phyloP scores from a whole-genome alignment of 306 rosid species.

The Vigna angularis region DNA sequence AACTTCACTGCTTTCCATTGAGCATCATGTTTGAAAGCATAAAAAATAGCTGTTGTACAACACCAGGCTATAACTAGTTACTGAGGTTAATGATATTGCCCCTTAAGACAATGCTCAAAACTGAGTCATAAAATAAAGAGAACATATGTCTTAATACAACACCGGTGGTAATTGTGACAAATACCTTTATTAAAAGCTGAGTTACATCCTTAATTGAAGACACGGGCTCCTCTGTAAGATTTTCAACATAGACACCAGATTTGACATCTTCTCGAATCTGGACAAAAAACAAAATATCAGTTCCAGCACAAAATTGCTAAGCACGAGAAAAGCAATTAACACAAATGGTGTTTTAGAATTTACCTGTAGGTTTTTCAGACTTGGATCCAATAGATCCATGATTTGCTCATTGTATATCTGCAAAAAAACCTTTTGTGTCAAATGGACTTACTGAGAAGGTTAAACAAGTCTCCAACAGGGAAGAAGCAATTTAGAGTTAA shows the following conservation, averaged over 20 bases:
- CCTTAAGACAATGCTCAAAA: conserved; percentile 3
- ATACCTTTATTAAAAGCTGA: conserved; percentile 83
- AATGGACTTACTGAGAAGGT: conserved; percentile 33
- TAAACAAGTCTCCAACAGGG: conserved; percentile 12
- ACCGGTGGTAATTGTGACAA: conserved; percentile 15
- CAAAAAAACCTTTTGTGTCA: conserved; percentile 41
- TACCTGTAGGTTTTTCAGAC: conserved; percentile 86
- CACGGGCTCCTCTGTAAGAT: conserved; percentile 86
- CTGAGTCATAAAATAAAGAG: conserved; percentile 22
- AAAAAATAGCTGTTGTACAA: conserved; percentile 4
- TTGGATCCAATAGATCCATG: conserved; percentile 93
- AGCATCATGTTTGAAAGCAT: conserved; percentile 4
- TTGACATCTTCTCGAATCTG: conserved; percentile 99
- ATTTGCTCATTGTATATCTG: conserved; percentile 99
- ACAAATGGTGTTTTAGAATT: conserved; percentile 13
- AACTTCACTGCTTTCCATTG: conserved; percentile 3
- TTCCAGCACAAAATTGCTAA: conserved; percentile 24
- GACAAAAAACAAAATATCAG: conserved; percentile 41
- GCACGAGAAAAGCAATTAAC: conserved; percentile 16
- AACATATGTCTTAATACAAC: conserved; percentile 24
- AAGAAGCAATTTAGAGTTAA: conserved; percentile 27
- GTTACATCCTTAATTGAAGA: conserved; percentile 75
- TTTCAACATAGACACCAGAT: conserved; percentile 98
- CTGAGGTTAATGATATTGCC: background rate
- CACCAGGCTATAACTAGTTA: conserved; percentile 3